phyloP scores from a whole-genome alignment of 2,329 filamentous ascomycete species.

The Diaporthe sp. region DNA sequence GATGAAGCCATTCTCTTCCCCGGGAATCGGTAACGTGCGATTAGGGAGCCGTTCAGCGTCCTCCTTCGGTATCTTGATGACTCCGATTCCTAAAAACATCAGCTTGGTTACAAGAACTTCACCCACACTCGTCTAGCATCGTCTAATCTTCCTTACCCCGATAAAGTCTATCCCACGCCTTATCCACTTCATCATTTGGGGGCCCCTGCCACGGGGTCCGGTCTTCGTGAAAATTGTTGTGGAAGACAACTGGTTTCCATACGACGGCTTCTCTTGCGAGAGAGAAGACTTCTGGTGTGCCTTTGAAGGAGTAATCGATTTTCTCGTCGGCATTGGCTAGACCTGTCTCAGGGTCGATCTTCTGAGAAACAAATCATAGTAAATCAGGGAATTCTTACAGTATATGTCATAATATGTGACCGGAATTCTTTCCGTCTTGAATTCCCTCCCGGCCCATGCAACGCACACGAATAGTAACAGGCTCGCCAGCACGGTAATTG shows the following conservation, averaged over 20 bases:
- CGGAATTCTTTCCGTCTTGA: neutral
- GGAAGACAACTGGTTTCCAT: slow-evolving; percentile 31
- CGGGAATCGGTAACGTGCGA: neutral
- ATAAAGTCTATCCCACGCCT: slow-evolving; percentile 28
- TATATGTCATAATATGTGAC: neutral
- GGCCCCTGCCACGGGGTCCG: slow-evolving; percentile 24
- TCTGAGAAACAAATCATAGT: too few species aligned
- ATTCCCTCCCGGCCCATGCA: slow-evolving; percentile 9
- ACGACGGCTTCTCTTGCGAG: slow-evolving; percentile 12
- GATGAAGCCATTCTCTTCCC: neutral
- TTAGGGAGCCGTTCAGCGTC: neutral
- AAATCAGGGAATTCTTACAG: neutral
- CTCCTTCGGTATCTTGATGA: neutral
- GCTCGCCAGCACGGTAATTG: neutral
- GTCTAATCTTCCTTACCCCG: slow-evolving; percentile 2
- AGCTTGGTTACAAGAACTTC: neutral
- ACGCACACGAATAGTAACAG: neutral
- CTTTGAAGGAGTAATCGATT: neutral
- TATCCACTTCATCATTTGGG: slow-evolving; percentile 29
- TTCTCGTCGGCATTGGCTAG: neutral
- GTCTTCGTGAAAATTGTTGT: slow-evolving; percentile 29
- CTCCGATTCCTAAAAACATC: neutral
- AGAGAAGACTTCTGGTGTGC: slow-evolving; percentile 20
- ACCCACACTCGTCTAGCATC: neutral
- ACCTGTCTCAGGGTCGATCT: neutral